Base-by-base conservation (phyloP, 805 yeast species). In the Kluyveromyces lactis region DNA sequence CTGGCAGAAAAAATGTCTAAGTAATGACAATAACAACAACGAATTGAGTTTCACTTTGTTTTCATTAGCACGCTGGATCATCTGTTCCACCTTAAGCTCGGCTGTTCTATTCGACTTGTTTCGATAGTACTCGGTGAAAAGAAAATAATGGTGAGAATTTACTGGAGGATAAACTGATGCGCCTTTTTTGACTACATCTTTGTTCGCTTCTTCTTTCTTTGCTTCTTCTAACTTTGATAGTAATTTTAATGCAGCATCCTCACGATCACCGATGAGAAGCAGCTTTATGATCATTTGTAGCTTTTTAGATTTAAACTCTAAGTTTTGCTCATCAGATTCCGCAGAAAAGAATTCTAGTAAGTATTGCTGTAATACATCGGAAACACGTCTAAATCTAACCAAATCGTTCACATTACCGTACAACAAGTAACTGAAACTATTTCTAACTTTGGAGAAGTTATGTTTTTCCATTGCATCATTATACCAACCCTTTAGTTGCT, bases 61-160 rank as follows among this genome's bases (percentile, higher is more conserved):
- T 2, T 51, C 27, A n/a, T 49, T 44, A 58, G 70, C 65, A 36
- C 57, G 44, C 1, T 47, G 35, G 10, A 69, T 18, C 5, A 69
- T 23, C 1, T 42, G 42, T 16, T 55, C 50, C 11, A 71, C 58
- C 29, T n/a, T n/a, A n/a, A n/a, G n/a, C n/a, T n/a, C n/a, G n/a
- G 27, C 27, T 24, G 11, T 24, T 9, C 27, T 9, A 24, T 24
- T 24, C 12, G 27, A 9, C 27, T 24, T 24, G 11, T 9, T 24
- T 24, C 27, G 27, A 29, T 61, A 65, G 36, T 57, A 49, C 27
- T 62, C 62, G 7, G 69, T 51, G 38, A 72, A 60, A 8, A 63
- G 56, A 2, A 68, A 51, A 41, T 70, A 72, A 32, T 67, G 63
- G 42, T 67, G 66, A 0, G 74, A 54, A 29, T 60, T 62, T 0